A percentile compares a stretch with the other conserved stretches of the same genome.
Conservation (phyloP, 106 monocot genomes). For the Dendrobium chrysotoxum region DNA sequence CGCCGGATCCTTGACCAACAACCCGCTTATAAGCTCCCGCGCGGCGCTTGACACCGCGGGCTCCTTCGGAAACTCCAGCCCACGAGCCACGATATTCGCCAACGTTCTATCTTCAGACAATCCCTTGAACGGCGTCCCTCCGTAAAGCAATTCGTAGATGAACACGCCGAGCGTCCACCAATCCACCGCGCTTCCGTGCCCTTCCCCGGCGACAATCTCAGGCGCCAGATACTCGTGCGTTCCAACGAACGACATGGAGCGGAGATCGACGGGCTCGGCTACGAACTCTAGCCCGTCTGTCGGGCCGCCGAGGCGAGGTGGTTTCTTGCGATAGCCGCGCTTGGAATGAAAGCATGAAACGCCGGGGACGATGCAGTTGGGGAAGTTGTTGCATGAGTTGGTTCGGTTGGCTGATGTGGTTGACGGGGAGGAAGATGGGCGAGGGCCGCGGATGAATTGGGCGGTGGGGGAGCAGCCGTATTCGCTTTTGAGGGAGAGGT, state of each 20-base stretch:
- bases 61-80: slow-evolving; percentile 81
- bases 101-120: slow-evolving; percentile 51
- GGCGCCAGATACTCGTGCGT: slow-evolving; percentile 91
- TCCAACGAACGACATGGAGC: slow-evolving; percentile 88
- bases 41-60: slow-evolving; percentile 30
- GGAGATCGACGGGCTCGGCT: slow-evolving; percentile 71
- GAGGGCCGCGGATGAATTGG: slow-evolving; percentile 40
- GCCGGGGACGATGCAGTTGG: slow-evolving; percentile 62
- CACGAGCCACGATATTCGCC: slow-evolving; percentile 71
- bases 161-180: slow-evolving; percentile 85
- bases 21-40: slow-evolving; percentile 40
- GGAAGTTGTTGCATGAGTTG: slow-evolving; percentile 46
- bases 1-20: slow-evolving; percentile 61
- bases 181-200: slow-evolving; percentile 73
- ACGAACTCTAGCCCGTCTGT: slow-evolving; percentile 44
- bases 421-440: background rate
- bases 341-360: slow-evolving; percentile 48
- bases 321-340: slow-evolving; percentile 7
- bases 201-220: slow-evolving; percentile 84
- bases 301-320: background rate
- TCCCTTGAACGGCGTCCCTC: slow-evolving; percentile 65
- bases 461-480: slow-evolving; percentile 37
- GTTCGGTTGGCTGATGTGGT: background rate
- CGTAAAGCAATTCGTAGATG: slow-evolving; percentile 77
- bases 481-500: slow-evolving; percentile 54